Evolutionary conservation across 768 basidiomycete genomes (phyloP).

Genomic region (Auriscalpium orientale): DNA sequence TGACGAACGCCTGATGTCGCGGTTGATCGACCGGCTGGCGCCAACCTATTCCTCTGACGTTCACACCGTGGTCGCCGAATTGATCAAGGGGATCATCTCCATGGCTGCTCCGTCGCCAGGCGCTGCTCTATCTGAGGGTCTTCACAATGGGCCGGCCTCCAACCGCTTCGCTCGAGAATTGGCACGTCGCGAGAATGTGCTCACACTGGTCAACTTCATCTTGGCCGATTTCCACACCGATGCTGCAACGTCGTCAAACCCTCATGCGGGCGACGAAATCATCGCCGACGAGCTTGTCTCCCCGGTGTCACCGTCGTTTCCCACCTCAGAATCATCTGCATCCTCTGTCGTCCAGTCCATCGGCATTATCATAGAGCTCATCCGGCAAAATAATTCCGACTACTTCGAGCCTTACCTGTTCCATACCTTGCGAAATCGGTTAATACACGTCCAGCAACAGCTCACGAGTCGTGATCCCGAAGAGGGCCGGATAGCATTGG

Average conservation of each 20-base stretch:
- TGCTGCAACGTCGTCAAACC: neutral
- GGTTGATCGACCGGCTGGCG: slow-evolving; percentile 75
- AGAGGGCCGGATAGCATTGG: slow-evolving; percentile 58
- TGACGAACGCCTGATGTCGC: slow-evolving; percentile 71
- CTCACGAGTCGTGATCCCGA: slow-evolving; percentile 39
- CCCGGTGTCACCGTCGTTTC: slow-evolving; percentile 25
- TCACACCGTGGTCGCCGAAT: slow-evolving; percentile 81
- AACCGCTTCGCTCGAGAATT: slow-evolving; percentile 89
- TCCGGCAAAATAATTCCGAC: slow-evolving; percentile 96
- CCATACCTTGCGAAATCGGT: slow-evolving; percentile 83
- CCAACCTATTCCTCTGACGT: slow-evolving; percentile 67
- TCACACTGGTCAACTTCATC: slow-evolving; percentile 68
- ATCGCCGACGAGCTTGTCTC: slow-evolving; percentile 10
- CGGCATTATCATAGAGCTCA: slow-evolving; percentile 86
- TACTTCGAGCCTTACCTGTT: slow-evolving; percentile 97
- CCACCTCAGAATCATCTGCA: slow-evolving; percentile 43
- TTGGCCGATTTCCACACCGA: slow-evolving; percentile 49
- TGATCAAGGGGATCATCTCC: slow-evolving; percentile 91
- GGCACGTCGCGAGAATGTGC: slow-evolving; percentile 63
- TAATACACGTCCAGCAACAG: slow-evolving; percentile 82
- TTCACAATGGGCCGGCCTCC: slow-evolving; percentile 65
- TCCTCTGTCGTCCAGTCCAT: slow-evolving; percentile 86
- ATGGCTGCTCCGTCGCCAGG: slow-evolving; percentile 86
- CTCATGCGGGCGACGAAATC: slow-evolving; percentile 15
- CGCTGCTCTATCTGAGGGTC: slow-evolving; percentile 60